These are phyloP conservation scores for Claviceps cyperi DNA, from an alignment of 2,329 filamentous ascomycete genomes.

Conservation along the genomic window DNA sequence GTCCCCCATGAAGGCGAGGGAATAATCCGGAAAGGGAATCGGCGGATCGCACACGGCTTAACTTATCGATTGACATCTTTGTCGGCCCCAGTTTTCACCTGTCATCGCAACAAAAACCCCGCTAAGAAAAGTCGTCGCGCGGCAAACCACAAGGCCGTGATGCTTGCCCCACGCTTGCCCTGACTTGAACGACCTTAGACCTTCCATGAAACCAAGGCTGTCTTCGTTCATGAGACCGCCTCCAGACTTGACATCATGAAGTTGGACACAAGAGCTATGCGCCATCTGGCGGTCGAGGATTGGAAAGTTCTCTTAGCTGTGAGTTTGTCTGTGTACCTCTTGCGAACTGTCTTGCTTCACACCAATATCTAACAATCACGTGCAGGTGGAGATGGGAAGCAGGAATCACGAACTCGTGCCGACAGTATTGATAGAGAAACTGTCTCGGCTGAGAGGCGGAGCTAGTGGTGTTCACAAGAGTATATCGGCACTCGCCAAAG, in stretches of 20 bases:
- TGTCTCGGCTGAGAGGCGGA: slow-evolving; percentile 67
- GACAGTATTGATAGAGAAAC: slow-evolving; percentile 71
- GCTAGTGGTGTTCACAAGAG: slow-evolving; percentile 67
- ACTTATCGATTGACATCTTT: slow-evolving; percentile 19
- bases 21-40: not conserved
- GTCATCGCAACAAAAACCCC: slow-evolving; percentile 8
- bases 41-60: slow-evolving; percentile 6
- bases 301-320: slow-evolving; percentile 91
- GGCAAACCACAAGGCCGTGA: no score
- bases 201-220: not conserved
- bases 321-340: slow-evolving; percentile 22
- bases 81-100: slow-evolving; percentile 14
- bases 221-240: not conserved
- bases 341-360: not conserved
- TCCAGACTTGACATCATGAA: slow-evolving; percentile 49
- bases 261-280: slow-evolving; percentile 84
- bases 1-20: not conserved
- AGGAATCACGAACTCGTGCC: slow-evolving; percentile 97
- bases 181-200: not conserved
- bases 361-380: not conserved
- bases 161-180: not conserved
- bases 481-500: slow-evolving; percentile 85
- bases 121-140: slow-evolving; percentile 7
- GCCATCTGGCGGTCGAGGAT: slow-evolving; percentile 83
- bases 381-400: slow-evolving; percentile 78